Conservation (phyloP, 371 early-diverging fungal species). For the Apophysomyces variabilis region DNA sequence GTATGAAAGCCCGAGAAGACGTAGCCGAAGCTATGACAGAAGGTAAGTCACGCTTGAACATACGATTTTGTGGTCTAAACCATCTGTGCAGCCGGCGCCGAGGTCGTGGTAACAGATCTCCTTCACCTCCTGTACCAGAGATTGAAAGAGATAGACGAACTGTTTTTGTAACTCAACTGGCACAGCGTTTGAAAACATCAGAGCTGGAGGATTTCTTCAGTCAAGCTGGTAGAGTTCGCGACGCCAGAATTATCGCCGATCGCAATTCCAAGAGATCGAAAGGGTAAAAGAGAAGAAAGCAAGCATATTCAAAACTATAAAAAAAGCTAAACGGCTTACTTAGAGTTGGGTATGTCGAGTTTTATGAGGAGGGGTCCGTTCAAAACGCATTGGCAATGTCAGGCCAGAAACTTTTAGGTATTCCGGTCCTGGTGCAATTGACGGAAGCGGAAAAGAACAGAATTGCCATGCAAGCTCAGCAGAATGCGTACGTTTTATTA, state of each 20-base stretch:
- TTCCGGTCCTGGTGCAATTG: conserved; percentile 90
- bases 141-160: conserved; percentile 88
- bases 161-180: conserved; percentile 93
- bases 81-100: conserved; percentile 14
- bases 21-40: conserved; percentile 42
- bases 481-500: conserved; percentile 53
- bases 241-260: conserved; percentile 89
- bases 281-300: conserved; percentile 64
- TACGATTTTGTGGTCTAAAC: not conserved
- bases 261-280: conserved; percentile 88
- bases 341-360: conserved; percentile 91
- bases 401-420: conserved; percentile 91
- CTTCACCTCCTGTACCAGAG: conserved; percentile 74
- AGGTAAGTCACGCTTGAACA: conserved; percentile 6
- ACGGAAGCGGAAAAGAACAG: conserved; percentile 96
- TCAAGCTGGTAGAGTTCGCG: conserved; percentile 86
- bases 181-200: conserved; percentile 74
- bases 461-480: conserved; percentile 61
- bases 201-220: conserved; percentile 92
- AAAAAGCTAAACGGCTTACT: not conserved
- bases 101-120: conserved; percentile 60
- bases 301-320: not conserved
- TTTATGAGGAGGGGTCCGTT: conserved; percentile 87
- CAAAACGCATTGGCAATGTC: conserved; percentile 83
- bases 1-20: conserved; percentile 39